phyloP scores from a whole-genome alignment of 306 rosid genomes.

The Pyrus bretschneideri region DNA sequence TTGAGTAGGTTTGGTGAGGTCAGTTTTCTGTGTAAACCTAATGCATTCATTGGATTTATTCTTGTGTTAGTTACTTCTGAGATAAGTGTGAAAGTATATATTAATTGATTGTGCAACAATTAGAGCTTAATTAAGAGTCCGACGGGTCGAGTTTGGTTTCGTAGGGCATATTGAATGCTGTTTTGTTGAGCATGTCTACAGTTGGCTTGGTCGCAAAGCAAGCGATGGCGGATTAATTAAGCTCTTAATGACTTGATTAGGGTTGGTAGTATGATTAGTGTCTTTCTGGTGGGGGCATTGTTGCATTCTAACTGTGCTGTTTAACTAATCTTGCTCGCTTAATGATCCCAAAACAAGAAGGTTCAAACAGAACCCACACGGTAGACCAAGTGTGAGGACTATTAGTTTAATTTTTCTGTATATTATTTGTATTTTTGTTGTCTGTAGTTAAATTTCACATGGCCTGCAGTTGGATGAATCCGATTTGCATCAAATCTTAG shows the following conservation, averaged over 20 bases:
- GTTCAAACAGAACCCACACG: conserved; percentile 1
- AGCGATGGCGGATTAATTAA: background rate
- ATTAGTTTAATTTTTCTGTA: background rate
- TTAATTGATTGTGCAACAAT: conserved; percentile 33
- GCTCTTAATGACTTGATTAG: background rate
- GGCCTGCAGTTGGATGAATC: background rate
- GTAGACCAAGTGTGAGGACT: background rate
- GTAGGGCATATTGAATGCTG: conserved; percentile 37
- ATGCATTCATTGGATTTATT: conserved; percentile 95
- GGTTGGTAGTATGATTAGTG: background rate
- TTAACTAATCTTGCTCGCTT: background rate
- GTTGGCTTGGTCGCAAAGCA: conserved; percentile 4
- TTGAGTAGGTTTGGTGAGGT: conserved; percentile 65
- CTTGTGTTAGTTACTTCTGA: conserved; percentile 67
- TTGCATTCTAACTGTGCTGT: background rate
- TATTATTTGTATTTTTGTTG: background rate
- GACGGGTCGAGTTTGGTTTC: conserved; percentile 16
- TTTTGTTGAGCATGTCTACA: conserved; percentile 22
- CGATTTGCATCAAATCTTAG: background rate
- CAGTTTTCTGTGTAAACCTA: conserved; percentile 37
- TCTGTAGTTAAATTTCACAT: background rate
- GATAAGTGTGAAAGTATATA: conserved; percentile 49
- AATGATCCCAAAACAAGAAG: conserved; percentile 1
- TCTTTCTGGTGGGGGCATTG: background rate
- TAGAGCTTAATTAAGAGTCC: conserved; percentile 26